phyloP scores from a whole-genome alignment of 345 rosid genomes.

The Pistacia vera region DNA sequence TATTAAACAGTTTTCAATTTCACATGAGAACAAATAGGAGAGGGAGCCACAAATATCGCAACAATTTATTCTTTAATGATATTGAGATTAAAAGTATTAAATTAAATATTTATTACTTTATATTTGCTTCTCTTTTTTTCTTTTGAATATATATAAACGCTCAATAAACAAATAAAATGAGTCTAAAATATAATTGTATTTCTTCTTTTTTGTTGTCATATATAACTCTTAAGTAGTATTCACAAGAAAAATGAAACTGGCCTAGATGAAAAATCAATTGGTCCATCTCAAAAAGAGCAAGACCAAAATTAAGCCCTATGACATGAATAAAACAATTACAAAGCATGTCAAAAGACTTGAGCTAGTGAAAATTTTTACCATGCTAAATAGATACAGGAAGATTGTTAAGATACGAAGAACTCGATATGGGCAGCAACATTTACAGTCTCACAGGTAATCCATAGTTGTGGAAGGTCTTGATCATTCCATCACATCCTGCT shows the following conservation, averaged over 20 bases:
- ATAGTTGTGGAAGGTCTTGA: constrained; percentile 73
- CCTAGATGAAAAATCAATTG: not conserved
- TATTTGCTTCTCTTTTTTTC: too few relatives aligned
- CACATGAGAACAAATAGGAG: too few relatives aligned
- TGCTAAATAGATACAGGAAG: not conserved
- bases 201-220: not conserved
- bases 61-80: too few relatives aligned
- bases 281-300: not conserved
- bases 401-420: not conserved
- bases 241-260: not conserved
- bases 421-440: not conserved
- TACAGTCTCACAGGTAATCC: constrained; percentile 58
- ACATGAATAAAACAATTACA: not conserved
- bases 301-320: not conserved
- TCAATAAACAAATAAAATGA: too few relatives aligned
- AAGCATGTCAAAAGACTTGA: constrained; percentile 7
- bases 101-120: too few relatives aligned
- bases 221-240: not conserved
- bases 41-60: too few relatives aligned
- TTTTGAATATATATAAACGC: too few relatives aligned
- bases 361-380: not conserved
- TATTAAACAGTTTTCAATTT: too few relatives aligned
- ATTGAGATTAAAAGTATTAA: too few relatives aligned
- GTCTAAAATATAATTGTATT: not conserved
- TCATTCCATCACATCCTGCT: constrained; percentile 71